Base-by-base conservation (phyloP, 2,329 filamentous ascomycete genomes). In the Exophiala spinifera region DNA sequence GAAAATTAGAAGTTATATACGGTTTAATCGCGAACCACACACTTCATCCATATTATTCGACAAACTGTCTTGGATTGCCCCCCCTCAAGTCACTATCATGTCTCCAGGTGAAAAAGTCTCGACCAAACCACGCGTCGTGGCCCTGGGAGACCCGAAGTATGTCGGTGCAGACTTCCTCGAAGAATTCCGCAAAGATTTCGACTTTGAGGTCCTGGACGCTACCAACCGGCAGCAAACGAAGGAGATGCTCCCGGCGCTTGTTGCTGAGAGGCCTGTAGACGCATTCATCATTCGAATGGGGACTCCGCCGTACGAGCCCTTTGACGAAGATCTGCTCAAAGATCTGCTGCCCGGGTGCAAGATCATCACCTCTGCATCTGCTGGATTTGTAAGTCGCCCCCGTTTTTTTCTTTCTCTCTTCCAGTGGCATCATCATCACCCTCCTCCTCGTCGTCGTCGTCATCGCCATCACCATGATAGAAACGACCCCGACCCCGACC, bases 201-300 rank as follows among this genome's bases (percentile, higher is more conserved):
- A 55, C 37, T 56, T 51, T 25, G 39, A 48, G 21, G 46, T 76
- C 2, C 60, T 78, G 1, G 61, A 69, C 0, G 74, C 70, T 0
- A 61, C 58, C 3, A 69, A 73, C 51, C 70, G 72, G 33, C 59
- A 64, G 7, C 66, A 76, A 55, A 69, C 72, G 0, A 61, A 72
- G 15, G 53, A 65, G 2, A 59, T 65, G 47, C 63, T 79, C 1
- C 74, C 74, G 3, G 36, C 23, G n/a, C n/a, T 57, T 4, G 43
- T 60, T 5, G 49, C 51, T 1, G 37, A 48, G 33, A 40, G 76
- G 0, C 74, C 75, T 0, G 70, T 78, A 21, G 73, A 78, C 43
- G 77, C 72, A 0, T 73, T 80, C 49, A 69, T 80, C 48, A 70
- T 79, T 53, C 72, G 74, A n/a, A 77, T 79, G 71, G 77, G 76